Base-by-base conservation (phyloP, 1,284 basidiomycete species). In the Leccinum brunneo-olivaceum region DNA sequence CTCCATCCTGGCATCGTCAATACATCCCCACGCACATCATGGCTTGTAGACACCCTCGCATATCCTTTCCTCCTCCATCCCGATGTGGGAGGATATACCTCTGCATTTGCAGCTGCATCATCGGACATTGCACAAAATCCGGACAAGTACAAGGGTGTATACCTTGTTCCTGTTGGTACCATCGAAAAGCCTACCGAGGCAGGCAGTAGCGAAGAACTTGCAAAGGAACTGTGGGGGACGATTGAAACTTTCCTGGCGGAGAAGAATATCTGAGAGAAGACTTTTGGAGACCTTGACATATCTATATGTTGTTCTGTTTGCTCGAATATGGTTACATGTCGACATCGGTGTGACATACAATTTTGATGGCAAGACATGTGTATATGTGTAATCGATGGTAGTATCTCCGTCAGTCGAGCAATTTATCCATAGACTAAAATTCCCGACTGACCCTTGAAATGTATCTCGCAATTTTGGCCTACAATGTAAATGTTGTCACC, bases 81-180 rank as follows among this genome's bases (percentile, higher is more conserved):
- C 5, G 65, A 69, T n/a, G 56, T 67, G 2, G 74, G 70, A 30
- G 67, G 66, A 0, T 62, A 68, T 45, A 69, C 65, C 10, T 62
- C 71, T 2, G 64, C 67, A 21, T 69, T 77, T 44, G 75, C 73
- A 3, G 74, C 74, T 0, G 71, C 66, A 2, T 68, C 70, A 6
- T 61, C 69, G 0, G 53, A 60, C 2, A 57, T 74, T 2, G 53
- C 51, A 5, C 56, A 60, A 3, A 50, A 71, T n/a, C 48, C 60
- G 12, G 60, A 66, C 15, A 65, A 62, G 40, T 77, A 71, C 51
- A 68, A 64, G 40, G 74, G 73, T 1, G 62, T 58, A n/a, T 76
- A 71, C 53, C 48, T 78, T 6, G 49, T 57, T 27, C 69, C 72
- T 8, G 60, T 66, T 3, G 69, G 65, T 8, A 53, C 51, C 28